Base-by-base conservation (phyloP, 108 stramenopile genomes). In the Discostella stelligeroides region DNA sequence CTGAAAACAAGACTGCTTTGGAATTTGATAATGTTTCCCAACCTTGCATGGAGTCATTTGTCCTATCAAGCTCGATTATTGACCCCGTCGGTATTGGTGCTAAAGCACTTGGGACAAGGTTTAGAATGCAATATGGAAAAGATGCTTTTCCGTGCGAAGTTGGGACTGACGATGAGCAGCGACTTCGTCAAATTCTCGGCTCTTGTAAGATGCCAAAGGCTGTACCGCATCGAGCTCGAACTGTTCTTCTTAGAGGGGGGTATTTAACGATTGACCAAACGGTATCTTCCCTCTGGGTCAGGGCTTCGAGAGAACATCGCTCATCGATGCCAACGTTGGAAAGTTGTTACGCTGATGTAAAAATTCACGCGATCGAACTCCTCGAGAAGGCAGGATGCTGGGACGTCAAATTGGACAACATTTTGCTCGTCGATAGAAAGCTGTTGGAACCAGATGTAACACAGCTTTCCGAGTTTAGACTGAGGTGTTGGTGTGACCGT, bases 81-180 rank as follows among this genome's bases (percentile, higher is more conserved):
- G 92, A 93, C 70, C 81, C 83, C 8, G 89, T 93, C 38, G 92
- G 89, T 10, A 87, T 93, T 43, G 79, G 86, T 24, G 88, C 92
- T 57, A 89, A 89, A 70, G 89, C 89, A 14, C 68, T 93, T 29
- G 86, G 86, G 20, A 93, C 92, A 15, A 68, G 70, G 47, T 93
- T 93, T 69, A 30, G 61, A n/a, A 50, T 63, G 42, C 75, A 85
- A 49, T 83, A 87, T 62, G 86, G 89, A n/a, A 62, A 77, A 49
- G 76, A 85, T 24, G 76, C 76, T 21, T 90, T 79, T 75, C 92
- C 92, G 3, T 89, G 87, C 47, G 70, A 79, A 53, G 63, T 75
- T 18, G 79, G 73, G 11, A 70, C 84, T 1, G 79, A 90, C 54
- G 88, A 90, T 63, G 73, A 83, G 20, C 70, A 85, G 50, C 86